Evolutionary conservation across 768 basidiomycete species (phyloP), one percentile per base, ranked within the genome.

Genomic region (Amanita muscaria): DNA sequence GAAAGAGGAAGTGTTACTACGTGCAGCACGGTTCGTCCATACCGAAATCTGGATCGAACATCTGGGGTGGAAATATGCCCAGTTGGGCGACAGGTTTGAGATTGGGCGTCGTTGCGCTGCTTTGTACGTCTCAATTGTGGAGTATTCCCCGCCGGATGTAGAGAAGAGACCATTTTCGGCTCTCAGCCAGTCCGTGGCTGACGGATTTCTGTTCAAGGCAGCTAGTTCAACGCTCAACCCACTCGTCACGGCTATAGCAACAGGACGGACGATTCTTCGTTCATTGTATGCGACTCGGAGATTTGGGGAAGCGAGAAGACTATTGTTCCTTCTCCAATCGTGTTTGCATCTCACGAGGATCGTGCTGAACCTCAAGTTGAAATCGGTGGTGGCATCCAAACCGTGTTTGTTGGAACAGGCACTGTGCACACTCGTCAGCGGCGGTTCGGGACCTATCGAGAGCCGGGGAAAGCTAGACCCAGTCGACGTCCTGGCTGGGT

Each of bases 21-120:
- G 87, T 25, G 89, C 87, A 0, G 70, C 79, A 10, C 70, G 71
- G 4, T 89, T 92, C 50, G 74, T 93, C 7, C 88, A 91, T 54
- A 76, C 77, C 6, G 87, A 93, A 58, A 79, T 94, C 15, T 97
- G 92, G 92, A 75, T 83, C 1, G 83, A 85, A 53, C 85, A 89
- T 59, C 59, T 79, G 30, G 76, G 79, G 2, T 97, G 92, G 92
- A 86, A 87, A 58, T 96, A 91, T 51, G 67, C 69, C 3, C 82
- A 83, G 44, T 68, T 92, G 10, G 82, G 83, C 4, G 85, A 89
- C 56, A 74, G 86, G 30, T 93, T 88, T 55, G 85, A 89, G 64
- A 83, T 97, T 37, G 83, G 83, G 15, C 69, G 73, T 42, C 67
- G 79, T 12, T 68, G 90, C 19, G 73, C 79, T 8, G 66, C 69